Evolutionary conservation across 2,329 filamentous ascomycete genomes (phyloP), one percentile per base, ranked within the genome.

Genomic region (Chaetomiaceae sp.): DNA sequence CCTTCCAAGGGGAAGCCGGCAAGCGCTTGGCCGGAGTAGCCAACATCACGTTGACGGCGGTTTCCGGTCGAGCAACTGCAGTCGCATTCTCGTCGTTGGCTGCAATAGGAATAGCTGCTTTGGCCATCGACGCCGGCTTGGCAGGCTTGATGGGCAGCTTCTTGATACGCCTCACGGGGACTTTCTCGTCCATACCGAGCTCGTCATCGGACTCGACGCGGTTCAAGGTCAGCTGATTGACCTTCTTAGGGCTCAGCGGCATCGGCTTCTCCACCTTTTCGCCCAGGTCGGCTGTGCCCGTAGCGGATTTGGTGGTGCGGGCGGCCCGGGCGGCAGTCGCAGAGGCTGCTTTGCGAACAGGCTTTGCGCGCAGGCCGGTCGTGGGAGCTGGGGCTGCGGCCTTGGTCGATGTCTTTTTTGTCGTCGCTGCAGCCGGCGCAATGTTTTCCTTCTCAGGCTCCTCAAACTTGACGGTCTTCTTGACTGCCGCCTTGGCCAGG

Each of bases 401-500:
- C 34, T 47, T 53, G 43, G 64, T 40, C 19, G 65, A 49, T 9
- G 64, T 57, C 57, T 72, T 73, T 11, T 59, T 57, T 55, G 71
- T 68, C 6, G 62, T 58, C 15, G 25, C 23, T 7, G 36, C 34
- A 11, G 66, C 23, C 4, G 66, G 80, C 19, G 73, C 65, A 34
- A 82, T 68, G 59, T 85, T 85, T 65, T 86, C 83, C 68, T 86
- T 85, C 65, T 84, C 82, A 3, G 80, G 79, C 60, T 82, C 80
- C 64, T 84, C 75, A 65, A 85, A 85, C 54, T 79, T 83, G 62
- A 85, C 82, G 3, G 73, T 76, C 71, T 84, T 86, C 71, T 80
- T 84, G 31, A 73, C 67, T 5, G 73, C 70, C 17, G 78, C 67
- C 66, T 74, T 79, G 58, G 70, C 51, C 56, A 68, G 51, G 55